These are phyloP conservation scores for Parachaetomium inaequale DNA, from an alignment of 495 filamentous ascomycete genomes.

Conservation along the genomic window DNA sequence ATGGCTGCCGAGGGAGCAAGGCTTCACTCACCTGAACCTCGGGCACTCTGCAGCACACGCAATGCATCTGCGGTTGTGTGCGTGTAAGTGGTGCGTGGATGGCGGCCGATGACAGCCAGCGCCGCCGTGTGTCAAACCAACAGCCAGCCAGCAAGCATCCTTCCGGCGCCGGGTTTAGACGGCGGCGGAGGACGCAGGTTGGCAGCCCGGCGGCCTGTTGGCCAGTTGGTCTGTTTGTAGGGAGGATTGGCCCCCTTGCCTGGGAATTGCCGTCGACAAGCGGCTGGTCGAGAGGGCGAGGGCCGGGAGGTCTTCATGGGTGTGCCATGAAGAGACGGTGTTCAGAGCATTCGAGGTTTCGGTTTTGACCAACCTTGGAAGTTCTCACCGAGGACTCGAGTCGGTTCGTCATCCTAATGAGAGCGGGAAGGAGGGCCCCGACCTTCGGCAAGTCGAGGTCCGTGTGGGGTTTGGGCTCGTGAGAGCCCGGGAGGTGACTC, in stretches of 20 bases:
- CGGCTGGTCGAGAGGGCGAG: not conserved
- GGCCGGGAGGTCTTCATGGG: not conserved
- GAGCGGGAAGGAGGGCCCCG: slow-evolving; percentile 3
- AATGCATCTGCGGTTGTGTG: slow-evolving; percentile 5
- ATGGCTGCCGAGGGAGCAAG: not conserved
- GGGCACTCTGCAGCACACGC: not conserved
- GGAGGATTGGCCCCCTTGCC: not conserved
- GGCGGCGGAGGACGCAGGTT: not conserved
- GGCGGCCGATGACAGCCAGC: not conserved
- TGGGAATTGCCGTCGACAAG: not conserved
- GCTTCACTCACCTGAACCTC: not conserved
- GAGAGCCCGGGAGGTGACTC: not conserved
- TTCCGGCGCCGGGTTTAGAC: not conserved
- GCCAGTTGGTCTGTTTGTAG: not conserved
- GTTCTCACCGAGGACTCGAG: not conserved
- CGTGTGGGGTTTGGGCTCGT: not conserved
- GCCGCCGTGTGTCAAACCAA: not conserved
- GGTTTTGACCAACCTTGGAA: not conserved
- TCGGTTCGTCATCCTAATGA: not conserved
- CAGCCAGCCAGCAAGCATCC: not conserved
- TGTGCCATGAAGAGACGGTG: not conserved
- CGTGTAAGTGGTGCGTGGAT: not conserved
- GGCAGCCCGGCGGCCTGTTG: not conserved
- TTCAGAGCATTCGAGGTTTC: not conserved
- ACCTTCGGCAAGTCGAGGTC: too few species aligned